Conservation (phyloP, 306 rosid species). For the Sechiopsis laciniata region DNA sequence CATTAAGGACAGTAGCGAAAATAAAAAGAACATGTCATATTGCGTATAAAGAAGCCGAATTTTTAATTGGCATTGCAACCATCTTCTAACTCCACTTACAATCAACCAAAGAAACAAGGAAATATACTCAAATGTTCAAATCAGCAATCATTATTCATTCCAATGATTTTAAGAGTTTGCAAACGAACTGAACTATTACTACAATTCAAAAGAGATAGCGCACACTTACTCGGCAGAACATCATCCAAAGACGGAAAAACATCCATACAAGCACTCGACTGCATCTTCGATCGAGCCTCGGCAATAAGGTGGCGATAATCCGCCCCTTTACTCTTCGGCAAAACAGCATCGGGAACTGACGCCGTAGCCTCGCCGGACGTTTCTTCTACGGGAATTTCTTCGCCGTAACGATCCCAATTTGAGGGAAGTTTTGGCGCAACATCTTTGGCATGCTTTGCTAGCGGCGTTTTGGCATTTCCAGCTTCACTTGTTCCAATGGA, state of each 20-base stretch:
- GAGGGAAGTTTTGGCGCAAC: conserved; percentile 46
- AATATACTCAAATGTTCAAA: no score
- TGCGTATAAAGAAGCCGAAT: background rate
- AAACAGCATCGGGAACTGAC: conserved; percentile 35
- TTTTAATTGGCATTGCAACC: background rate
- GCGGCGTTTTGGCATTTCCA: conserved; percentile 30
- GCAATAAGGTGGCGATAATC: conserved; percentile 58
- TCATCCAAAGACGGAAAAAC: conserved; percentile 45
- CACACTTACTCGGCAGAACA: conserved; percentile 44
- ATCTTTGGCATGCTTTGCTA: conserved; percentile 36
- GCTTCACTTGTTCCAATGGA: conserved; percentile 28
- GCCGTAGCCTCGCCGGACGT: conserved; percentile 21
- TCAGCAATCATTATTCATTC: conserved; percentile 3
- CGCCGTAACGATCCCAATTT: conserved; percentile 77
- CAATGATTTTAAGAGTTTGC: background rate
- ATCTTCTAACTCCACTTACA: background rate
- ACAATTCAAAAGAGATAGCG: background rate
- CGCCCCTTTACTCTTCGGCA: conserved; percentile 73
- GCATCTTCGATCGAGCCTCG: conserved; percentile 56
- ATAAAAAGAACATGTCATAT: background rate
- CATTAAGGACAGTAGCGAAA: background rate
- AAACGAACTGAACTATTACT: no score
- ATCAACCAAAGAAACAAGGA: no score
- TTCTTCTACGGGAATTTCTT: conserved; percentile 31
- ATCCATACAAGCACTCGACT: conserved; percentile 29